A percentile compares a stretch with the other conserved stretches of the same genome.
phyloP scores from a whole-genome alignment of 2,329 filamentous ascomycete species.

The Pseudogymnoascus sp. region DNA sequence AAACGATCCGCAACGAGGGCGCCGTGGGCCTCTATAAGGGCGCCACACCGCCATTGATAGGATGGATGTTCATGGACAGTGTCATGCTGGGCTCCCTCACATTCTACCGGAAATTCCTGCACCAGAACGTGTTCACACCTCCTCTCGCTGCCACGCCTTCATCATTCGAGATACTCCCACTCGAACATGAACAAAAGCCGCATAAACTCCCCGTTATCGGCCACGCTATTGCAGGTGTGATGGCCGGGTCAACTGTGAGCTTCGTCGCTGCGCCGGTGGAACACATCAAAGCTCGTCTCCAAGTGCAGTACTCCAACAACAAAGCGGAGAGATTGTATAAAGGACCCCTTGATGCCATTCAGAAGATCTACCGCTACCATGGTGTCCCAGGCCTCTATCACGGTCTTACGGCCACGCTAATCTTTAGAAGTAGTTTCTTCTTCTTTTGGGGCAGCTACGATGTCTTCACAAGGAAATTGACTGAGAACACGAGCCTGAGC shows the following conservation, averaged over 20 bases:
- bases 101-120: slow-evolving; percentile 77
- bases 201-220: slow-evolving; percentile 64
- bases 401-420: slow-evolving; percentile 72
- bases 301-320: slow-evolving; percentile 82
- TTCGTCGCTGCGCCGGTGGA: slow-evolving; percentile 92
- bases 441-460: slow-evolving; percentile 98
- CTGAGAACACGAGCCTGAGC: slow-evolving; percentile 59
- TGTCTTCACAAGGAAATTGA: slow-evolving; percentile 62
- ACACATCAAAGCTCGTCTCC: slow-evolving; percentile 87
- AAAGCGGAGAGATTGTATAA: slow-evolving; percentile 74
- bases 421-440: slow-evolving; percentile 93
- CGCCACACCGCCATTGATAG: slow-evolving; percentile 80
- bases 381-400: slow-evolving; percentile 78
- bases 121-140: slow-evolving; percentile 66
- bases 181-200: slow-evolving; percentile 26
- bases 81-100: slow-evolving; percentile 87
- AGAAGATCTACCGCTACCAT: slow-evolving; percentile 62
- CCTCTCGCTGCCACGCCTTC: slow-evolving; percentile 27
- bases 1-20: slow-evolving; percentile 82
- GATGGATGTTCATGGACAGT: slow-evolving; percentile 98
- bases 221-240: slow-evolving; percentile 78
- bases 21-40: slow-evolving; percentile 86
- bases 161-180: slow-evolving; percentile 18
- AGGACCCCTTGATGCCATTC: slow-evolving; percentile 77
- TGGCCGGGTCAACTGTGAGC: slow-evolving; percentile 83